Conservation (phyloP, 1,284 basidiomycete species). For the Cryptococcus neoformans region DNA sequence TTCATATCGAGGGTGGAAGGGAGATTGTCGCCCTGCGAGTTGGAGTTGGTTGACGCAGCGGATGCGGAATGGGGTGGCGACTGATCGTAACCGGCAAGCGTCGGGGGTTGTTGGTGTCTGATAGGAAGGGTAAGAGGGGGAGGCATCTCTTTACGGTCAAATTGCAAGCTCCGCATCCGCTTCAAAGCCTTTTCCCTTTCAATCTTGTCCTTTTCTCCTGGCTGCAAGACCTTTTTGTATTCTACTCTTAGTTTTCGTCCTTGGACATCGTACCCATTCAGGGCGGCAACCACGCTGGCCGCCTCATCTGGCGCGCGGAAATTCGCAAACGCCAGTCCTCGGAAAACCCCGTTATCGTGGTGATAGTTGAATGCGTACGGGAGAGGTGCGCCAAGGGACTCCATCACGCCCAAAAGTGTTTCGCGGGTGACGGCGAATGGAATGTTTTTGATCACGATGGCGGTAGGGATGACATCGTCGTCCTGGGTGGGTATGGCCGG, state of each 20-base stretch:
- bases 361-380: constrained; percentile 99
- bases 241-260: constrained; percentile 98
- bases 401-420: constrained; percentile 93
- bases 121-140: constrained; percentile 20
- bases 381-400: constrained; percentile 88
- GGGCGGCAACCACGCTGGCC: constrained; percentile 89
- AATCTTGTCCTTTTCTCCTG: constrained; percentile 98
- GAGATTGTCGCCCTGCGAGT: constrained; percentile 28
- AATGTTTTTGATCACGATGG: constrained; percentile 99
- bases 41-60: constrained; percentile 26
- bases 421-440: constrained; percentile 97
- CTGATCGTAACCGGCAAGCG: constrained; percentile 4
- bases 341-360: constrained; percentile 93
- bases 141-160: constrained; percentile 55
- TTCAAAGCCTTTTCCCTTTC: constrained; percentile 98
- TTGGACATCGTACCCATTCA: constrained; percentile 79
- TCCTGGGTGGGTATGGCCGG: constrained; percentile 22
- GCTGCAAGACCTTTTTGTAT: constrained; percentile 99
- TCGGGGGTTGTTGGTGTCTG: constrained; percentile 5
- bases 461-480: constrained; percentile 97
- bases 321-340: constrained; percentile 97
- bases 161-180: constrained; percentile 93
- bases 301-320: constrained; percentile 90
- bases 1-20: constrained; percentile 83
- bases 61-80: constrained; percentile 55